These are phyloP conservation scores for Boletus reticulatus DNA, from an alignment of 768 basidiomycete species.

Conservation along the genomic window DNA sequence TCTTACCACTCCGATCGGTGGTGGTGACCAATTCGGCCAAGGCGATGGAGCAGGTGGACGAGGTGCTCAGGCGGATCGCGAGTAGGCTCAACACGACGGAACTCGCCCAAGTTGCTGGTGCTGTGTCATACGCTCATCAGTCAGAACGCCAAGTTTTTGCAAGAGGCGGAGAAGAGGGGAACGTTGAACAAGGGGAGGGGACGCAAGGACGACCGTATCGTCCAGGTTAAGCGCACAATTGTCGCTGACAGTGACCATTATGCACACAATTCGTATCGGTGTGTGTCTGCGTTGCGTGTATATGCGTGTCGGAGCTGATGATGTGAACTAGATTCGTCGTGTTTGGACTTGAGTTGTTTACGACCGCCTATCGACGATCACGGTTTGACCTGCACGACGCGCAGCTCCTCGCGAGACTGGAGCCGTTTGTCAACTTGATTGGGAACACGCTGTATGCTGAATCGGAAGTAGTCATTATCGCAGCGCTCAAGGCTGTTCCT, in stretches of 20 bases:
- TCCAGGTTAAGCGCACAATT: constrained; percentile 73
- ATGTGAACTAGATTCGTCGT: constrained; percentile 64
- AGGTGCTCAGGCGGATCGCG: constrained; percentile 80
- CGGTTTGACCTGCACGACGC: constrained; percentile 82
- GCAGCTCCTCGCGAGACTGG: constrained; percentile 75
- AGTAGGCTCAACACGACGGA: constrained; percentile 78
- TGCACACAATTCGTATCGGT: constrained; percentile 87
- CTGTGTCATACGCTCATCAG: constrained; percentile 88
- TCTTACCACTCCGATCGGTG: constrained; percentile 77
- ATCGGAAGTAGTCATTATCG: constrained; percentile 66
- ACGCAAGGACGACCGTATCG: constrained; percentile 56
- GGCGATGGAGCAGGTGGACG: constrained; percentile 82
- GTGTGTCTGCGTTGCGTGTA: constrained; percentile 15
- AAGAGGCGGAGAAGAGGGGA: constrained; percentile 46
- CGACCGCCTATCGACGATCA: constrained; percentile 80
- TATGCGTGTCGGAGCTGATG: background rate
- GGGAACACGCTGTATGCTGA: constrained; percentile 92
- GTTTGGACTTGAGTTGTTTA: constrained; percentile 90
- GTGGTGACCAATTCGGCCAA: constrained; percentile 82
- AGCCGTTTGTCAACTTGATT: constrained; percentile 81
- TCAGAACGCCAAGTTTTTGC: constrained; percentile 86
- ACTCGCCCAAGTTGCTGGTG: constrained; percentile 67
- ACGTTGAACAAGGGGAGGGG: constrained; percentile 31
- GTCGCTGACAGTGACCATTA: constrained; percentile 63
- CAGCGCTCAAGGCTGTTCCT: constrained; percentile 77